Percentiles rank a stretch among this genome's conserved stretches.
Evolutionary conservation across 2,329 filamentous ascomycete species (phyloP).

Genomic region (Penicillium hesseltinei): DNA sequence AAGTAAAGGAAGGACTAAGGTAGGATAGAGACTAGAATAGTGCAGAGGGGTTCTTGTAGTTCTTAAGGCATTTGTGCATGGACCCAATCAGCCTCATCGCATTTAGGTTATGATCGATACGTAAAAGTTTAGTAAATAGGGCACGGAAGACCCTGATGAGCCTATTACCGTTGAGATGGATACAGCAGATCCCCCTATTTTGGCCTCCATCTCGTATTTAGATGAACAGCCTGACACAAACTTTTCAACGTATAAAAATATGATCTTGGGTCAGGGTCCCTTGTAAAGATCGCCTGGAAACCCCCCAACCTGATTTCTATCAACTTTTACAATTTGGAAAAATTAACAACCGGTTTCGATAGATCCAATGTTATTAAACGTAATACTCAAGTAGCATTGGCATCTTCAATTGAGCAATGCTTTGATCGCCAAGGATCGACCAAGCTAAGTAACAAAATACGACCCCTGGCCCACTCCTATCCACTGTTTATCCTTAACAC

Average conservation of each 20-base stretch:
- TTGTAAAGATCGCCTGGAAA: background rate
- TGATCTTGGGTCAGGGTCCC: background rate
- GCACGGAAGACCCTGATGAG: background rate
- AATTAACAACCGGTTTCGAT: background rate
- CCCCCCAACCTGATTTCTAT: background rate
- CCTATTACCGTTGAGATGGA: background rate
- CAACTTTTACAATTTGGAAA: background rate
- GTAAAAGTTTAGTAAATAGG: background rate
- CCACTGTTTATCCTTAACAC: background rate
- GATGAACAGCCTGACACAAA: background rate
- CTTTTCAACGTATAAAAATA: background rate
- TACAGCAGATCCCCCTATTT: background rate
- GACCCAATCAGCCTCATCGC: background rate
- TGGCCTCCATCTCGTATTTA: conserved; percentile 8
- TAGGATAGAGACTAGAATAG: background rate
- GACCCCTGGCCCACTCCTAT: background rate
- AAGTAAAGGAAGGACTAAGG: background rate
- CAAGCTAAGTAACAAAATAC: conserved; percentile 8
- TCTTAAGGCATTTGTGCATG: background rate
- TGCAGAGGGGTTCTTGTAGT: background rate
- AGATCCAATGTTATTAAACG: background rate
- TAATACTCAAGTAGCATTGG: background rate
- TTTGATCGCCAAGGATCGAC: conserved; percentile 4
- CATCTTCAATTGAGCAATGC: background rate
- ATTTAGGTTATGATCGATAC: background rate